These are phyloP conservation scores for Dalbergia cultrata DNA, from an alignment of 306 rosid genomes.

Conservation along the genomic window DNA sequence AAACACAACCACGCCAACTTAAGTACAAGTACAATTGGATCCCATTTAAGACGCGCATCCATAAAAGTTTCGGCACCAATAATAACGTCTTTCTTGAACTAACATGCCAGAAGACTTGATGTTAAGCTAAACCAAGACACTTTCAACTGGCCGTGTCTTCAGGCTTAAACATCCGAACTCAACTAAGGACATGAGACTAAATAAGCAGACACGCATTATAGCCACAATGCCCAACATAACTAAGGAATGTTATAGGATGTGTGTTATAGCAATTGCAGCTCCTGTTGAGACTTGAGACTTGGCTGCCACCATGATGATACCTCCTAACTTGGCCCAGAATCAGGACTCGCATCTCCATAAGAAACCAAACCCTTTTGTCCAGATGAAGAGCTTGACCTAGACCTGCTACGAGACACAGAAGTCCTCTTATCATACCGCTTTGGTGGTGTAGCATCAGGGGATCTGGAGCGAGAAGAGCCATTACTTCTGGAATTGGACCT, in stretches of 20 bases:
- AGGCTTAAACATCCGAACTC: constrained; percentile 23
- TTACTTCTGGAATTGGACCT: constrained; percentile 57
- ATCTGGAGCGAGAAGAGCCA: constrained; percentile 60
- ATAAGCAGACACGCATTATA: background rate
- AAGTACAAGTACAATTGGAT: background rate
- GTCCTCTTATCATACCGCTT: constrained; percentile 51
- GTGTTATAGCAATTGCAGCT: constrained; percentile 28
- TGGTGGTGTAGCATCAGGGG: constrained; percentile 67
- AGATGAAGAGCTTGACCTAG: constrained; percentile 78
- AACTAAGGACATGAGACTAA: constrained; percentile 2
- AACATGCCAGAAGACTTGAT: background rate
- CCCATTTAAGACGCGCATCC: background rate
- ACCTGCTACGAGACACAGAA: constrained; percentile 67
- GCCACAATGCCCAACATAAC: constrained; percentile 17
- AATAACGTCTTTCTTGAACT: constrained; percentile 9
- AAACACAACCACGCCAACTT: background rate
- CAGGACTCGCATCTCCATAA: constrained; percentile 86
- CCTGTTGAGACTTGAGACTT: constrained; percentile 10
- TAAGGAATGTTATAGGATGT: background rate
- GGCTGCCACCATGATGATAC: background rate
- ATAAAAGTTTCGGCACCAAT: constrained; percentile 22
- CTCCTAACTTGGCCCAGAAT: constrained; percentile 54
- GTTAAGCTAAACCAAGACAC: constrained; percentile 27
- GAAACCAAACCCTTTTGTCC: constrained; percentile 91
- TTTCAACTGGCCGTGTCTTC: constrained; percentile 15